These are phyloP conservation scores for Pythium periplocum DNA, from an alignment of 352 stramenopile genomes.

Conservation along the genomic window DNA sequence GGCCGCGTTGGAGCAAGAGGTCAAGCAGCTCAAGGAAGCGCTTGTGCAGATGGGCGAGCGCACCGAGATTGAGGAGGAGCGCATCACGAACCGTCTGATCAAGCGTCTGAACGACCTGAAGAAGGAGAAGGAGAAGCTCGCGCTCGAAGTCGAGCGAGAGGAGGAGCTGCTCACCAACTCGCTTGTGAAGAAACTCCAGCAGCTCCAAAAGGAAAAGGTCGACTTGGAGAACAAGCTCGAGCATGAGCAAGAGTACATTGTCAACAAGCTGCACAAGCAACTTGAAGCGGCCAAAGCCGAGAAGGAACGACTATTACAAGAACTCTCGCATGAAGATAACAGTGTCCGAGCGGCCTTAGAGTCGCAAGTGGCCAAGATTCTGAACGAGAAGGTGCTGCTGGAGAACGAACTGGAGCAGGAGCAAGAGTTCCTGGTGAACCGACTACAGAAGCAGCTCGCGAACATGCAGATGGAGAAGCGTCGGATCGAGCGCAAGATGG, in stretches of 20 bases:
- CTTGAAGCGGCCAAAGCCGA: conserved; percentile 62
- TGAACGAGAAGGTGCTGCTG: conserved; percentile 79
- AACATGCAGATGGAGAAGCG: conserved; percentile 61
- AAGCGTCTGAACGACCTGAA: conserved; percentile 76
- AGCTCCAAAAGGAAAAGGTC: conserved; percentile 86
- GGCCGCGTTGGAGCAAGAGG: conserved; percentile 56
- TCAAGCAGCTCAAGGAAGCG: conserved; percentile 56
- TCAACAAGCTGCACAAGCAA: conserved; percentile 89
- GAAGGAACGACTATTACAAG: conserved; percentile 61
- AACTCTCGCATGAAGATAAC: conserved; percentile 66
- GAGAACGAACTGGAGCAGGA: conserved; percentile 87
- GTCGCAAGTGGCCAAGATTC: conserved; percentile 74
- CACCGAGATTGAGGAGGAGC: conserved; percentile 81
- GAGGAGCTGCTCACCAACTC: conserved; percentile 90
- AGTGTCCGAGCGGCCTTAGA: conserved; percentile 59
- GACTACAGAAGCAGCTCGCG: conserved; percentile 77
- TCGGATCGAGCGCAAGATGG: conserved; percentile 67
- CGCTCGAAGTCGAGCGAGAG: conserved; percentile 84
- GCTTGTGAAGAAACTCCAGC: conserved; percentile 86
- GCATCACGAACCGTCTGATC: conserved; percentile 80
- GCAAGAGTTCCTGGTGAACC: conserved; percentile 85
- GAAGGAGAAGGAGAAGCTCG: conserved; percentile 86
- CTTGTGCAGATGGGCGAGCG: conserved; percentile 79
- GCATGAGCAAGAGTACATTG: conserved; percentile 90
- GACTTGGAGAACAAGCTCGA: conserved; percentile 91